A percentile compares a stretch with the other conserved stretches of the same genome.
Evolutionary conservation across 805 yeast genomes (phyloP).

Genomic region (Candida anglica): DNA sequence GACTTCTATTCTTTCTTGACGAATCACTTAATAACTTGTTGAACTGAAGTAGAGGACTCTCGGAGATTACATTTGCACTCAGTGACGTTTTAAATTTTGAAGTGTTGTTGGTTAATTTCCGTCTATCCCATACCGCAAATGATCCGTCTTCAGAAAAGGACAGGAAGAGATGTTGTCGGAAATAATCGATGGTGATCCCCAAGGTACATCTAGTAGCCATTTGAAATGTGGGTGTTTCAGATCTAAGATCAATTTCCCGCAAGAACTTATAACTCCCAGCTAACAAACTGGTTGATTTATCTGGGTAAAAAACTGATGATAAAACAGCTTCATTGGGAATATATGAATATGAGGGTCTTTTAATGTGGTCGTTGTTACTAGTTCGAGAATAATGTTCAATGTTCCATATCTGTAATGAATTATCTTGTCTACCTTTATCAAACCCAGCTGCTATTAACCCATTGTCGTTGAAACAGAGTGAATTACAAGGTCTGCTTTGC

Average conservation of each 20-base stretch:
- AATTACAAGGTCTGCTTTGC: conserved; percentile 71
- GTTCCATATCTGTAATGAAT: conserved; percentile 78
- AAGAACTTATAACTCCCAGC: conserved; percentile 76
- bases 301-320: conserved; percentile 64
- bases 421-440: conserved; percentile 74
- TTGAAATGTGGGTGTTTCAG: conserved; percentile 63
- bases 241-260: conserved; percentile 72
- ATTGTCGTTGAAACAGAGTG: conserved; percentile 62
- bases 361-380: conserved; percentile 46
- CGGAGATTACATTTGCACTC: conserved; percentile 24
- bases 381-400: conserved; percentile 52
- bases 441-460: conserved; percentile 74
- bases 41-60: conserved; percentile 57
- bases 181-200: conserved; percentile 67
- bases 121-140: conserved; percentile 75
- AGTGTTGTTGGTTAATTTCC: conserved; percentile 44
- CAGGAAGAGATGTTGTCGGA: conserved; percentile 62
- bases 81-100: conserved; percentile 10
- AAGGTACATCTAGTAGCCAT: conserved; percentile 70
- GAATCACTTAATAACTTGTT: conserved; percentile 56
- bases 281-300: conserved; percentile 49
- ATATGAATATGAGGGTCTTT: conserved; percentile 52
- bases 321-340: conserved; percentile 73
- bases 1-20: conserved; percentile 53
- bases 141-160: conserved; percentile 83